Evolutionary conservation across 176 grass and related monocot species (phyloP).

Genomic region (Musa beccarii): DNA sequence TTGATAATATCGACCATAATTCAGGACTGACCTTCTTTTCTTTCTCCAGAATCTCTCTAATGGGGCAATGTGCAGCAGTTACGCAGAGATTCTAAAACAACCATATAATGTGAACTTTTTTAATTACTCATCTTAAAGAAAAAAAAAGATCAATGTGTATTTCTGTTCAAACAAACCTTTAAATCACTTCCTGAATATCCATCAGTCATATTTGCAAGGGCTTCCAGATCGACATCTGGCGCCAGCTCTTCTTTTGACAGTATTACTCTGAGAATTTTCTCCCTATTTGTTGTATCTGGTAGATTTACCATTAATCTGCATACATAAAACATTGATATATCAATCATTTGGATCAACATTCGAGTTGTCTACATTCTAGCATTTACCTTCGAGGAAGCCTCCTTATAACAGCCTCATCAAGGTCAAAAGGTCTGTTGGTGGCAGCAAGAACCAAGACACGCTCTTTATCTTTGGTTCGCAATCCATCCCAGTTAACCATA

Average conservation of each 20-base stretch:
- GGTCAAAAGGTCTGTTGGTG: slow-evolving; percentile 97
- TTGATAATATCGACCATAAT: not conserved
- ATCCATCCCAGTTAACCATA: slow-evolving; percentile 97
- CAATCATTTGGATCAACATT: not conserved
- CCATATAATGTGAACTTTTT: not conserved
- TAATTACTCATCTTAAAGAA: not conserved
- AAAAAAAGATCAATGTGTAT: slow-evolving; percentile 6
- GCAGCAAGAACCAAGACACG: slow-evolving; percentile 96
- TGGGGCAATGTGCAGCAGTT: slow-evolving; percentile 89
- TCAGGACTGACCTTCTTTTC: slow-evolving; percentile 79
- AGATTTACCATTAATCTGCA: slow-evolving; percentile 99
- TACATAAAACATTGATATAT: slow-evolving; percentile 8
- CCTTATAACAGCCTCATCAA: slow-evolving; percentile 99
- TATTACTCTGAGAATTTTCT: slow-evolving; percentile 95
- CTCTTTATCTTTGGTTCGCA: slow-evolving; percentile 96
- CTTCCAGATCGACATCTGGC: slow-evolving; percentile 52
- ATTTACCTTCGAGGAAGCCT: slow-evolving; percentile 88
- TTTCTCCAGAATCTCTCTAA: slow-evolving; percentile 95
- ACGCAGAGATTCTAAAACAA: slow-evolving; percentile 84
- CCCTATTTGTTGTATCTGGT: slow-evolving; percentile 84
- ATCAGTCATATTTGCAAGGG: slow-evolving; percentile 88
- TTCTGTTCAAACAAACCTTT: slow-evolving; percentile 48
- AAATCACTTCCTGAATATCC: slow-evolving; percentile 99
- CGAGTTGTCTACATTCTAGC: not conserved
- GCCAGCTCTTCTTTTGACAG: slow-evolving; percentile 89